Conservation (phyloP, 202 grass and related monocot species). For the Cymbopogon flexuosus region DNA sequence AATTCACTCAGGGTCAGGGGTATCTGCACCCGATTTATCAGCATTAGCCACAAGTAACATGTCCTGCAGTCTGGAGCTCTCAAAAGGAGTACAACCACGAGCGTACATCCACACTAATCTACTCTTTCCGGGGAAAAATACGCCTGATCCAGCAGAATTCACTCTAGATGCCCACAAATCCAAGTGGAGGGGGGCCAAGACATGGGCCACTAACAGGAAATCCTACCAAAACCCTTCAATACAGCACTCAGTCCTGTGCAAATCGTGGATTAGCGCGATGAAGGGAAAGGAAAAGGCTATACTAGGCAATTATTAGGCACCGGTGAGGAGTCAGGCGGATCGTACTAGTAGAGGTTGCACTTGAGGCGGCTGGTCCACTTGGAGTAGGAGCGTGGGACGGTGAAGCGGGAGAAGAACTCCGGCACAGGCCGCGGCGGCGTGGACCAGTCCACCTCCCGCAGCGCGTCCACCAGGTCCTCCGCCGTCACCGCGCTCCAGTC, state of each 20-base stretch:
- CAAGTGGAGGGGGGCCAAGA: not conserved
- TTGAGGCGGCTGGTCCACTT: constrained; percentile 93
- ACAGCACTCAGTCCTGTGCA: not conserved
- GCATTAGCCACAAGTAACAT: not conserved
- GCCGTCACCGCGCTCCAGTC: constrained; percentile 89
- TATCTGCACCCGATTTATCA: not conserved
- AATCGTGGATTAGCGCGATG: not conserved
- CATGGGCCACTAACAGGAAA: not conserved
- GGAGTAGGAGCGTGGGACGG: constrained; percentile 72
- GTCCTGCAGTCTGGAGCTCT: not conserved
- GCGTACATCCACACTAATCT: not conserved
- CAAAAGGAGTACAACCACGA: not conserved
- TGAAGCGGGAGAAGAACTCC: constrained; percentile 99
- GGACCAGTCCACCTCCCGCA: constrained; percentile 90
- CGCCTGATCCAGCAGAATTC: constrained; percentile 9
- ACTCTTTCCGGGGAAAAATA: not conserved
- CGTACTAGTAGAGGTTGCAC: constrained; percentile 98
- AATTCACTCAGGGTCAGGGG: not conserved
- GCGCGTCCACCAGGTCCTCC: constrained; percentile 91
- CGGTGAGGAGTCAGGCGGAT: constrained; percentile 8
- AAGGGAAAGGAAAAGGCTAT: not conserved
- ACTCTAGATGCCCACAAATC: constrained; percentile 8
- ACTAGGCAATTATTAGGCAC: not conserved
- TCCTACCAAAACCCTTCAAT: not conserved
- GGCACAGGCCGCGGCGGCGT: constrained; percentile 76